Evolutionary conservation across 2,329 filamentous ascomycete species (phyloP).

Genomic region (Capronia coronata): DNA sequence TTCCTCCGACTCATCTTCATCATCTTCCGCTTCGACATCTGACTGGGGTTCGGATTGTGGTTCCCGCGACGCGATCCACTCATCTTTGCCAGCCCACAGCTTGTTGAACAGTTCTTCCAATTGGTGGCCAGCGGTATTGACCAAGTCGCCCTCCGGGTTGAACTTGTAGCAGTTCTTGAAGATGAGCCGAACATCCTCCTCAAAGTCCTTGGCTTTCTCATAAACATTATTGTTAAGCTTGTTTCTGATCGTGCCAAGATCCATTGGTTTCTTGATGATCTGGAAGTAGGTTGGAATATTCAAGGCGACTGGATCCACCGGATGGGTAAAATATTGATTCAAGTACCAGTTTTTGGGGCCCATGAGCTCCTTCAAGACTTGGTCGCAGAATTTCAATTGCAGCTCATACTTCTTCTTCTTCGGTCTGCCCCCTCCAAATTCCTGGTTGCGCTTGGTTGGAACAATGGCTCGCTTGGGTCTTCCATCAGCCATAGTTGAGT

Average conservation of each 20-base stretch:
- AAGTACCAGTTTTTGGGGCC: slow-evolving; percentile 62
- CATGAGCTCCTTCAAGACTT: slow-evolving; percentile 70
- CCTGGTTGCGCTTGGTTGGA: slow-evolving; percentile 86
- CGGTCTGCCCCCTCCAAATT: slow-evolving; percentile 73
- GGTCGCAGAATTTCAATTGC: slow-evolving; percentile 84
- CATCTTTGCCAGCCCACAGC: slow-evolving; percentile 70
- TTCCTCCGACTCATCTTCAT: slow-evolving; percentile 65
- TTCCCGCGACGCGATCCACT: slow-evolving; percentile 72
- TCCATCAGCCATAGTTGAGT: slow-evolving; percentile 69
- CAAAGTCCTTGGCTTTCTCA: slow-evolving; percentile 74
- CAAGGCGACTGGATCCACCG: slow-evolving; percentile 88
- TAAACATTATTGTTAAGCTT: slow-evolving; percentile 78
- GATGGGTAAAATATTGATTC: slow-evolving; percentile 69
- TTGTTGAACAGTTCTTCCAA: slow-evolving; percentile 68
- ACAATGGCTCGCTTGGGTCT: slow-evolving; percentile 92
- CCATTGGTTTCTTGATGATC: slow-evolving; percentile 95
- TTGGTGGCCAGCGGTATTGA: slow-evolving; percentile 64
- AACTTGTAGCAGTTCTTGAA: slow-evolving; percentile 88
- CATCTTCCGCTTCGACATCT: slow-evolving; percentile 60
- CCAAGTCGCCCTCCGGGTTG: slow-evolving; percentile 72
- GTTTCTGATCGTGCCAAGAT: slow-evolving; percentile 70
- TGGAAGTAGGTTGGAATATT: slow-evolving; percentile 91
- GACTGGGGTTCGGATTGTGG: slow-evolving; percentile 59
- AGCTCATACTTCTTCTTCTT: slow-evolving; percentile 86
- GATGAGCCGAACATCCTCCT: slow-evolving; percentile 73